Conservation (phyloP, 1,284 basidiomycete genomes). For the Cryptococcus jaspeensis region DNA sequence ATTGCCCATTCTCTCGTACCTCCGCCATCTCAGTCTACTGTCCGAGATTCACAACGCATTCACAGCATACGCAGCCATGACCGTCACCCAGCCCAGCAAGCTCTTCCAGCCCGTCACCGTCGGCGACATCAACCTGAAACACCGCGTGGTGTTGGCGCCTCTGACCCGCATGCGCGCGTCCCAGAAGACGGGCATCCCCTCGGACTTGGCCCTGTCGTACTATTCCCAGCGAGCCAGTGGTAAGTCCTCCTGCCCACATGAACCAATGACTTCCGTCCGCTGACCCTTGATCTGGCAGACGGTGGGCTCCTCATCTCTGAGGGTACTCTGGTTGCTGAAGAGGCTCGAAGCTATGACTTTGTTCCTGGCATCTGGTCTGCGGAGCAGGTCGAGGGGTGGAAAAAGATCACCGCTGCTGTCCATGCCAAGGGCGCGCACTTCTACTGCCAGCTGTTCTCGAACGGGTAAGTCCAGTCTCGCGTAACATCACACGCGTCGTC, state of each 20-base stretch:
- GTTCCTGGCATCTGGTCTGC: slow-evolving; percentile 18
- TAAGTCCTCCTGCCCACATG: too few species aligned
- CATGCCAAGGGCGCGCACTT: slow-evolving; percentile 54
- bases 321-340: slow-evolving; percentile 20
- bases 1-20: too few species aligned
- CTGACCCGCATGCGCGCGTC: slow-evolving; percentile 40
- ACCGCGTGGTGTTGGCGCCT: slow-evolving; percentile 45
- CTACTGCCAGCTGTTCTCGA: slow-evolving; percentile 56
- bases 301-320: slow-evolving; percentile 43
- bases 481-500: too few species aligned
- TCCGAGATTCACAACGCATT: too few species aligned
- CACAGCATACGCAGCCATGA: too few species aligned
- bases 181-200: slow-evolving; percentile 21
- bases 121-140: slow-evolving; percentile 29
- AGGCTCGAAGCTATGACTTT: slow-evolving; percentile 13
- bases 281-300: not conserved
- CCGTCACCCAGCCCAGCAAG: not conserved
- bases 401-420: slow-evolving; percentile 50
- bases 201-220: slow-evolving; percentile 32
- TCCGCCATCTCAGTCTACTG: too few species aligned
- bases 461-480: slow-evolving; percentile 43
- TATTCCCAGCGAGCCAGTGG: slow-evolving; percentile 41
- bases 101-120: slow-evolving; percentile 26
- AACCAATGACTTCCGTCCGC: too few species aligned
- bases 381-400: slow-evolving; percentile 26